Conservation (phyloP, 2,329 filamentous ascomycete genomes). For the Cadophora luteo-olivacea region DNA sequence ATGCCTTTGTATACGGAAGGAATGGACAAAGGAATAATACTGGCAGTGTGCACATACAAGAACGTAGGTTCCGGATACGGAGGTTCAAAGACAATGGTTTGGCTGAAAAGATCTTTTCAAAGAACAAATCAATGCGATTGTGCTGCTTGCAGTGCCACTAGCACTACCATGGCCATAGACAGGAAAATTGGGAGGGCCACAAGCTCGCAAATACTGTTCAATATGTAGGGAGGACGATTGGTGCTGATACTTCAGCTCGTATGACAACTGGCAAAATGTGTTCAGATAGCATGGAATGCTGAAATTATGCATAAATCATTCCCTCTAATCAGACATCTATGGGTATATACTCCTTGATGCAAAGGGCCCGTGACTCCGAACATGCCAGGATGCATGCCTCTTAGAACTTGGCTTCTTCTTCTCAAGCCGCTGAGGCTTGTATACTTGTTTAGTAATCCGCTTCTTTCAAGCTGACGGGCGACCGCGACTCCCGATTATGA, state of each 20-base stretch:
- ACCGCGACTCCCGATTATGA: constrained; percentile 1
- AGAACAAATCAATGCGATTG: not conserved
- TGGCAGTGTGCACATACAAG: not conserved
- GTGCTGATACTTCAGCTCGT: not conserved
- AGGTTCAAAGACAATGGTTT: not conserved
- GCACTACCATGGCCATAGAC: too few species aligned
- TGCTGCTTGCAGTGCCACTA: not conserved
- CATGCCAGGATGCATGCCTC: constrained; percentile 13
- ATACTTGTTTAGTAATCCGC: not conserved
- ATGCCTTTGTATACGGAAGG: not conserved
- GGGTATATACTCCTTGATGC: constrained; percentile 23
- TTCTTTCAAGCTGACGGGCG: not conserved
- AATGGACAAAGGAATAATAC: not conserved
- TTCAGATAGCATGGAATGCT: not conserved
- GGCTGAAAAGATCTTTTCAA: not conserved
- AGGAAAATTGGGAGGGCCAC: too few species aligned
- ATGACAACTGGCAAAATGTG: not conserved
- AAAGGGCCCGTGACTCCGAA: constrained; percentile 19
- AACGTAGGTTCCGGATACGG: not conserved
- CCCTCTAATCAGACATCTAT: constrained; percentile 20
- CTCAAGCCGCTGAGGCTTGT: not conserved
- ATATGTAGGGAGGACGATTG: not conserved
- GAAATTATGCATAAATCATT: constrained; percentile 9
- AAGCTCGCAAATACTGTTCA: not conserved
- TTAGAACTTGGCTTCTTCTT: not conserved